A percentile compares a stretch with the other conserved stretches of the same genome.
phyloP scores from a whole-genome alignment of 2,329 filamentous ascomycete genomes.

The Neofusicoccum sp. region DNA sequence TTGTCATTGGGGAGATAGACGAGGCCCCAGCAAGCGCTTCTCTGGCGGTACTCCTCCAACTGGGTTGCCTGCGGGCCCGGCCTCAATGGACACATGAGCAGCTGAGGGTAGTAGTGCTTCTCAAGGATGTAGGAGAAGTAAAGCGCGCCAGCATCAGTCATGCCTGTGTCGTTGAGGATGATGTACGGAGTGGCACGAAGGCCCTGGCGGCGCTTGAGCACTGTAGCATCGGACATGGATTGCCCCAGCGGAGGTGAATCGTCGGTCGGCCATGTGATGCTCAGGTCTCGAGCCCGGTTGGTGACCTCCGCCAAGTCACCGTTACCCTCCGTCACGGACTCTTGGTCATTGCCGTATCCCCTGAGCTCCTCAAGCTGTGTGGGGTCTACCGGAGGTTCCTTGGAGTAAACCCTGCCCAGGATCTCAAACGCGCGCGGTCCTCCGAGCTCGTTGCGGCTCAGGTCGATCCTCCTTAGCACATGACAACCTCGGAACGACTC shows the following conservation, averaged over 20 bases:
- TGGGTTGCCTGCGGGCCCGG: slow-evolving; percentile 33
- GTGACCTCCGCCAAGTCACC: slow-evolving; percentile 3
- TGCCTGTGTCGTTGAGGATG: slow-evolving; percentile 35
- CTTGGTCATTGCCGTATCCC: background rate
- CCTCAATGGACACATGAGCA: slow-evolving; percentile 38
- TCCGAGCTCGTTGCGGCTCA: slow-evolving; percentile 47
- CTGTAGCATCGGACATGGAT: slow-evolving; percentile 4
- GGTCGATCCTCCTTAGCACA: slow-evolving; percentile 47
- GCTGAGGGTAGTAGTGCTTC: slow-evolving; percentile 41
- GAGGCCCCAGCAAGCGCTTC: slow-evolving; percentile 33
- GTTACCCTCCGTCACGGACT: background rate
- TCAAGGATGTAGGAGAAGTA: slow-evolving; percentile 45
- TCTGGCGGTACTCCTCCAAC: slow-evolving; percentile 32
- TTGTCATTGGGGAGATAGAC: slow-evolving; percentile 37
- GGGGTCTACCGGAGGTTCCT: slow-evolving; percentile 35
- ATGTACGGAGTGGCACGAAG: slow-evolving; percentile 46
- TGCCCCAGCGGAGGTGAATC: background rate
- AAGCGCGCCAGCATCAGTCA: slow-evolving; percentile 43
- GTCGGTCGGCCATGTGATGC: background rate
- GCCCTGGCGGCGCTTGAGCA: slow-evolving; percentile 34
- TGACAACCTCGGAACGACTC: slow-evolving; percentile 46
- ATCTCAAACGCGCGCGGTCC: slow-evolving; percentile 50
- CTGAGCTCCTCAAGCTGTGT: slow-evolving; percentile 25
- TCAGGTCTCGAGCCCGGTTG: slow-evolving; percentile 15
- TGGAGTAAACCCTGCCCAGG: slow-evolving; percentile 45